Percentiles rank a stretch among this genome's conserved stretches.
Conservation (phyloP, 1,284 basidiomycete genomes). For the Trichosporon sp. region DNA sequence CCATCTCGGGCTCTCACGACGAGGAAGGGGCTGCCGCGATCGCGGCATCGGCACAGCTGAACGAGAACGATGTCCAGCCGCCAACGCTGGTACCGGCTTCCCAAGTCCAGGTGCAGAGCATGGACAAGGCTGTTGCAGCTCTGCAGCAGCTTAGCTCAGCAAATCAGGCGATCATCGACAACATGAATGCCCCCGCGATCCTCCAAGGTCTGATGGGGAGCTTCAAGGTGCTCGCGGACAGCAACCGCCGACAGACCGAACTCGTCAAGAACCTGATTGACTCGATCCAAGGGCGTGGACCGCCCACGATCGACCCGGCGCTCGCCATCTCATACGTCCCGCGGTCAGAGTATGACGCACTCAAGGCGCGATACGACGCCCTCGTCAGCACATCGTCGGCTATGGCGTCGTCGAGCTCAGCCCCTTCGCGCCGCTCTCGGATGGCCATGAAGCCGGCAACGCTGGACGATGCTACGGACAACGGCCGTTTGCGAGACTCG, state of each 20-base stretch:
- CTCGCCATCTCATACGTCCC: slow-evolving; percentile 26
- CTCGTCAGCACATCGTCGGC: slow-evolving; percentile 20
- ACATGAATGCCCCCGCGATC: slow-evolving; percentile 27
- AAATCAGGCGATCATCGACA: slow-evolving; percentile 27
- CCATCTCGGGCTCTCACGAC: slow-evolving; percentile 21
- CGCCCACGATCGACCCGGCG: slow-evolving; percentile 25
- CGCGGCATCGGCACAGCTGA: not conserved
- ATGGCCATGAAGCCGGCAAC: slow-evolving; percentile 8
- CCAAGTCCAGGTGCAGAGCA: slow-evolving; percentile 19
- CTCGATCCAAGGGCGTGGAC: slow-evolving; percentile 15
- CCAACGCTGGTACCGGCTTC: slow-evolving; percentile 17
- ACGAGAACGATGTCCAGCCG: not conserved
- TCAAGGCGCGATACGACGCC: slow-evolving; percentile 36
- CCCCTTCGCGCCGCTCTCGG: slow-evolving; percentile 6
- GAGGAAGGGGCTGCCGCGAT: not conserved
- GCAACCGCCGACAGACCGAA: slow-evolving; percentile 31
- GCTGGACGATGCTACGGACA: not conserved
- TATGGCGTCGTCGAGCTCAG: not conserved
- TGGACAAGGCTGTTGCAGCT: slow-evolving; percentile 22
- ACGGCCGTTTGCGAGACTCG: slow-evolving; percentile 11
- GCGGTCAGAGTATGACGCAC: slow-evolving; percentile 33
- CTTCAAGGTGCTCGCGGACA: slow-evolving; percentile 29
- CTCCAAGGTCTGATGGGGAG: slow-evolving; percentile 30
- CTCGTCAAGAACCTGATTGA: slow-evolving; percentile 28
- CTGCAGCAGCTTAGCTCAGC: slow-evolving; percentile 24